Percentiles rank a stretch among this genome's conserved stretches.
These are phyloP conservation scores for Porphyra umbilicalis DNA, from an alignment of 31 red algal genomes.

Conservation along the genomic window DNA sequence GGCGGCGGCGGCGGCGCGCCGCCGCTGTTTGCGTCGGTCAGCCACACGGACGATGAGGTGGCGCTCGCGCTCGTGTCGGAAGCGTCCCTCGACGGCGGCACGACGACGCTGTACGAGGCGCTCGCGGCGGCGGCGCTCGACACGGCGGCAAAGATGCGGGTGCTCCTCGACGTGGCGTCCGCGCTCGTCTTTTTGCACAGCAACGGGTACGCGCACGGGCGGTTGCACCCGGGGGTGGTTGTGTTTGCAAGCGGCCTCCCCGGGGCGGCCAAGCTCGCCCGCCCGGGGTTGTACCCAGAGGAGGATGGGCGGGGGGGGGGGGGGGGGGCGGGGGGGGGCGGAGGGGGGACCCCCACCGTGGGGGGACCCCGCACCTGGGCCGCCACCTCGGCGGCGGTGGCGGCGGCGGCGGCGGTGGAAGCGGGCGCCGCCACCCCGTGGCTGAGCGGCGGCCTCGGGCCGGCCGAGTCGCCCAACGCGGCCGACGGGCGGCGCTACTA, in stretches of 20 bases:
- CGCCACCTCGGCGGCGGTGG: background rate
- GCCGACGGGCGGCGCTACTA: background rate
- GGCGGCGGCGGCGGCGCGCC: no score
- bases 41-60: no score
- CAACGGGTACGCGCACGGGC: background rate
- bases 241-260: background rate
- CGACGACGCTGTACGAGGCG: background rate
- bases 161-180: background rate
- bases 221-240: background rate
- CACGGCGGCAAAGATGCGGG: background rate
- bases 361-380: background rate
- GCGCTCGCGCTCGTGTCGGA: background rate
- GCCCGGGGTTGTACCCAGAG: background rate
- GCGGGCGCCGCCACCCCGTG: background rate
- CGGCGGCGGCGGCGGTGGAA: background rate
- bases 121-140: background rate
- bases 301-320: background rate
- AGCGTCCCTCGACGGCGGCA: background rate
- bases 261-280: background rate
- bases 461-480: background rate
- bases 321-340: background rate
- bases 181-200: background rate
- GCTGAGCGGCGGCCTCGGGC: background rate
- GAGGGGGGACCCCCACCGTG: no score
- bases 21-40: no score